Conservation (phyloP, 306 rosid species). For the Pueraria montana region DNA sequence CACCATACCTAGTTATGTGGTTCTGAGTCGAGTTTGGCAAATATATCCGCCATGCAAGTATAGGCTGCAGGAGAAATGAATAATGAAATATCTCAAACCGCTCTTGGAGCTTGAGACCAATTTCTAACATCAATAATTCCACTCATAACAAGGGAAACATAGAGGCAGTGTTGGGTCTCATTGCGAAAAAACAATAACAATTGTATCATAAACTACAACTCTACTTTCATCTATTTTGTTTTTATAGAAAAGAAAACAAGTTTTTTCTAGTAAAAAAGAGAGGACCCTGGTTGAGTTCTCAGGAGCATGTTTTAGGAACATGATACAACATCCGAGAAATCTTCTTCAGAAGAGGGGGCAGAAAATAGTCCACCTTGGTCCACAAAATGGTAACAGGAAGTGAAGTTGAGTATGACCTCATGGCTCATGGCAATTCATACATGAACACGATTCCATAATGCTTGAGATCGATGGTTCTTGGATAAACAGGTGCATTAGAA, state of each 20-base stretch:
- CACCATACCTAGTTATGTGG: neutral
- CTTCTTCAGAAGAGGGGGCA: constrained; percentile 37
- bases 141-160: constrained; percentile 32
- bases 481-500: constrained; percentile 35
- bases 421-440: constrained; percentile 50
- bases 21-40: neutral
- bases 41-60: constrained; percentile 6
- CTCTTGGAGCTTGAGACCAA: constrained; percentile 25
- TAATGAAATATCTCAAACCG: constrained; percentile 4
- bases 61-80: neutral
- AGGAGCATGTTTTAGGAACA: constrained; percentile 49
- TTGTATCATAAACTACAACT: constrained; percentile 55
- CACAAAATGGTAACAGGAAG: constrained; percentile 38
- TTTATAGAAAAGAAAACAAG: constrained; percentile 6
- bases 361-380: constrained; percentile 42
- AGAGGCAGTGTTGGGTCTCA: constrained; percentile 34
- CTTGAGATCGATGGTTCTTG: constrained; percentile 48
- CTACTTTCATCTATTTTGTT: constrained; percentile 34
- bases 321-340: constrained; percentile 57
- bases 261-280: constrained; percentile 18
- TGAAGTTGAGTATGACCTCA: constrained; percentile 47
- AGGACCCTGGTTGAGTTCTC: constrained; percentile 50
- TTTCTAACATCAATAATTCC: constrained; percentile 37
- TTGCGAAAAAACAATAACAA: constrained; percentile 27
- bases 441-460: constrained; percentile 52